Evolutionary conservation across 2,329 filamentous ascomycete species (phyloP).

Genomic region (Cladosporium sp.): DNA sequence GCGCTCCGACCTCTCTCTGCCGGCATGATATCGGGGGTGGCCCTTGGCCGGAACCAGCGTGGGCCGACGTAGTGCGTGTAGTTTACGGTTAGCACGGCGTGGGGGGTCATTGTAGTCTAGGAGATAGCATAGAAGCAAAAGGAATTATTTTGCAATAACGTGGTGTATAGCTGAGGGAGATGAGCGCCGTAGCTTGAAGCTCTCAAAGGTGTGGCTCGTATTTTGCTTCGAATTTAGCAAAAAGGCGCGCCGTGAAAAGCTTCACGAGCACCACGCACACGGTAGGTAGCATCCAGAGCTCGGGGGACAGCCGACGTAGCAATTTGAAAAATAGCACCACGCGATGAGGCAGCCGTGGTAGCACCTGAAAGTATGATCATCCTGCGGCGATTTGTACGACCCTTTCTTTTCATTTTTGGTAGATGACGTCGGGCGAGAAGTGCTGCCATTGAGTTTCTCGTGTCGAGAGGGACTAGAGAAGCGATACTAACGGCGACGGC

Average conservation of each 20-base stretch:
- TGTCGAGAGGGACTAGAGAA: neutral
- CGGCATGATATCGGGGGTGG: neutral
- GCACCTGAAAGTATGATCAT: neutral
- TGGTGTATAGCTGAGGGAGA: neutral
- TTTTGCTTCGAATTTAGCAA: neutral
- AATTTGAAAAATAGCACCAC: neutral
- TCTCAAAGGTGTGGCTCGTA: neutral
- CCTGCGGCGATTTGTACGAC: neutral
- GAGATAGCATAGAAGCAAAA: neutral
- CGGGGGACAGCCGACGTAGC: slow-evolving; percentile 7
- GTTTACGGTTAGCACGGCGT: slow-evolving; percentile 1
- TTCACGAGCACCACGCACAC: neutral
- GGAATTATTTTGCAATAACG: neutral
- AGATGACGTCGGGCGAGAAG: neutral
- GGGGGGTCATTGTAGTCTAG: neutral
- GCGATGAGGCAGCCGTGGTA: slow-evolving; percentile 3
- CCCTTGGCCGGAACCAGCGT: neutral
- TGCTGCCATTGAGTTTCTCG: neutral
- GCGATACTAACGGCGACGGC: neutral
- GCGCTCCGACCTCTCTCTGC: neutral
- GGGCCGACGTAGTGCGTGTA: neutral
- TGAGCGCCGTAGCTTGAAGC: neutral
- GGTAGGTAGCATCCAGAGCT: neutral
- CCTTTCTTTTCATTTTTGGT: neutral
- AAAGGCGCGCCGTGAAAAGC: neutral